Evolutionary conservation across 2,329 filamentous ascomycete species (phyloP).

Genomic region (Thielaviopsis ethacetica): DNA sequence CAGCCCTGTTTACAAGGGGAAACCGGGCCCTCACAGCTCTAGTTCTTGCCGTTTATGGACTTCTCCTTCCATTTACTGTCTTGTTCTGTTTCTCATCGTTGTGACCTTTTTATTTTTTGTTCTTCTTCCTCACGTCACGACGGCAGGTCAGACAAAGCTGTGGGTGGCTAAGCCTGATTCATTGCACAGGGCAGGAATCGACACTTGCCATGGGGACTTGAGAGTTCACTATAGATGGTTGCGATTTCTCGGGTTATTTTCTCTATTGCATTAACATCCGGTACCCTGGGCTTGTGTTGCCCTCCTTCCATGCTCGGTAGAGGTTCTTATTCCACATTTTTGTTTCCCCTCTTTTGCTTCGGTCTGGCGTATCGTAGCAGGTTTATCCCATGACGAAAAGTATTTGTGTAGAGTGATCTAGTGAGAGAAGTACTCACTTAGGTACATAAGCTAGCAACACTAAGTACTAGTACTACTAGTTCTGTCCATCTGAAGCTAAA

Average conservation of each 20-base stretch:
- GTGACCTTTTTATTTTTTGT: too few species aligned
- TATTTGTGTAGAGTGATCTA: background rate
- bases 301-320: background rate
- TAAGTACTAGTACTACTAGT: background rate
- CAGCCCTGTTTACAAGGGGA: background rate
- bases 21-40: background rate
- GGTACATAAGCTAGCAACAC: background rate
- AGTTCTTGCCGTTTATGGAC: background rate
- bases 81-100: background rate
- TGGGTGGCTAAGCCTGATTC: background rate
- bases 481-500: background rate
- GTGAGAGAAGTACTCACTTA: background rate
- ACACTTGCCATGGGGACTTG: background rate
- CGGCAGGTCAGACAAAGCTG: background rate
- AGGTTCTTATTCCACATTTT: background rate
- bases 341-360: background rate
- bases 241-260: background rate
- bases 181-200: background rate
- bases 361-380: too few species aligned
- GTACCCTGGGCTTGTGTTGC: background rate
- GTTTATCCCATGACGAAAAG: too few species aligned
- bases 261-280: background rate
- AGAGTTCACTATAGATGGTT: background rate
- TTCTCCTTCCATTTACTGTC: background rate
- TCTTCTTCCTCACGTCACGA: too few species aligned